phyloP scores from a whole-genome alignment of 306 rosid species.

The Sicyos edulis region DNA sequence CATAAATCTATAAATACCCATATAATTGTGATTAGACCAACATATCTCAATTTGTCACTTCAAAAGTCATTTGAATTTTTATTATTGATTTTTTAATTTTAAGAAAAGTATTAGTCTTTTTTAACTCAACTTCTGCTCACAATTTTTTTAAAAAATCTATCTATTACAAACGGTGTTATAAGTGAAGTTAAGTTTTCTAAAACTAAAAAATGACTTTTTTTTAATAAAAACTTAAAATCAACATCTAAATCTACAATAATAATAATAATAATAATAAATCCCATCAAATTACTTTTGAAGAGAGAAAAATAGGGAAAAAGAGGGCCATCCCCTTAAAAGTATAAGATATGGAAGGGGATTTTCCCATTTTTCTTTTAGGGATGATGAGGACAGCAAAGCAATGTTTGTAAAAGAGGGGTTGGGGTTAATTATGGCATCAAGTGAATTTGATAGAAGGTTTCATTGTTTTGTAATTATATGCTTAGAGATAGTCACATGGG shows the following conservation, averaged over 20 bases:
- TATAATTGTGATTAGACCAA: too few relatives aligned
- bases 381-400: background rate
- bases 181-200: too few relatives aligned
- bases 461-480: slow-evolving; percentile 12
- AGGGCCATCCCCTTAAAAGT: background rate
- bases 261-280: too few relatives aligned
- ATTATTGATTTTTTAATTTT: too few relatives aligned
- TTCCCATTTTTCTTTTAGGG: background rate
- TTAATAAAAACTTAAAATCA: background rate
- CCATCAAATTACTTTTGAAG: background rate
- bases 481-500: slow-evolving; percentile 1
- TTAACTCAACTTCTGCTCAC: too few relatives aligned
- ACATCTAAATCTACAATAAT: background rate
- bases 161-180: too few relatives aligned
- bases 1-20: too few relatives aligned
- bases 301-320: background rate
- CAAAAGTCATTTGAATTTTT: too few relatives aligned
- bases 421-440: slow-evolving; percentile 3
- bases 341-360: background rate
- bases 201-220: too few relatives aligned
- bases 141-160: too few relatives aligned
- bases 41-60: too few relatives aligned
- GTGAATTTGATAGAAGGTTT: slow-evolving; percentile 9
- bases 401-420: background rate
- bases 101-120: too few relatives aligned